These are phyloP conservation scores for Venturia effusa DNA, from an alignment of 2,329 filamentous ascomycete genomes.

Conservation along the genomic window DNA sequence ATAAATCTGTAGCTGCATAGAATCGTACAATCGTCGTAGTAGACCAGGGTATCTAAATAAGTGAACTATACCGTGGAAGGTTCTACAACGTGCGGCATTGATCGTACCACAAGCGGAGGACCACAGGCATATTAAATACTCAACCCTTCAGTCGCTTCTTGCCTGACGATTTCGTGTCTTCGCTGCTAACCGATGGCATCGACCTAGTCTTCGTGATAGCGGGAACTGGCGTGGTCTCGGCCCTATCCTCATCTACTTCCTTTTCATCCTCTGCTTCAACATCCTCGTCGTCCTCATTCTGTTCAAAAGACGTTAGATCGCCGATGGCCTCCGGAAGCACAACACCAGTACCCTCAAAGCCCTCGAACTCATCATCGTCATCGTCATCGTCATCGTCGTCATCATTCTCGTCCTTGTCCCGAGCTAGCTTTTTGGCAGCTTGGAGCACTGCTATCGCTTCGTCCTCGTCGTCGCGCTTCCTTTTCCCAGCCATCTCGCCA, in stretches of 20 bases:
- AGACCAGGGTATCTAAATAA: neutral
- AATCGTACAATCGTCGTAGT: neutral
- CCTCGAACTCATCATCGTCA: slow-evolving; percentile 20
- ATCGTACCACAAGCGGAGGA: neutral
- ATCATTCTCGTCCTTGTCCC: slow-evolving; percentile 24
- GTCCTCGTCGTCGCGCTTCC: slow-evolving; percentile 45
- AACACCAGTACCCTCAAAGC: slow-evolving; percentile 23
- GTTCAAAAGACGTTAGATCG: slow-evolving; percentile 13
- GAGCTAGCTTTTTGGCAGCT: slow-evolving; percentile 34
- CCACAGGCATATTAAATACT: neutral
- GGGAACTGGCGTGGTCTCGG: neutral
- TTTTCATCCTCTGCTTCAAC: slow-evolving; percentile 2
- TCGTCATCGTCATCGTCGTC: slow-evolving; percentile 20
- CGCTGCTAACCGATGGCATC: neutral
- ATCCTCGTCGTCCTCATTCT: slow-evolving; percentile 18
- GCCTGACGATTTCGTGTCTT: neutral
- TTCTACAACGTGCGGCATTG: slow-evolving; percentile 15
- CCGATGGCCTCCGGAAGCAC: slow-evolving; percentile 14
- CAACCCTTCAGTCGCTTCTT: neutral
- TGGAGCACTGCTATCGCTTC: slow-evolving; percentile 12
- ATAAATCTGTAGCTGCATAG: neutral
- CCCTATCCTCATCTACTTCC: neutral
- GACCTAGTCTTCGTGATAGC: neutral
- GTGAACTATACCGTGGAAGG: slow-evolving; percentile 35
- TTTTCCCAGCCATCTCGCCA: slow-evolving; percentile 65